These are phyloP conservation scores for Ocimum tenuiflorum DNA, from an alignment of 257 asterid genomes.

Conservation along the genomic window DNA sequence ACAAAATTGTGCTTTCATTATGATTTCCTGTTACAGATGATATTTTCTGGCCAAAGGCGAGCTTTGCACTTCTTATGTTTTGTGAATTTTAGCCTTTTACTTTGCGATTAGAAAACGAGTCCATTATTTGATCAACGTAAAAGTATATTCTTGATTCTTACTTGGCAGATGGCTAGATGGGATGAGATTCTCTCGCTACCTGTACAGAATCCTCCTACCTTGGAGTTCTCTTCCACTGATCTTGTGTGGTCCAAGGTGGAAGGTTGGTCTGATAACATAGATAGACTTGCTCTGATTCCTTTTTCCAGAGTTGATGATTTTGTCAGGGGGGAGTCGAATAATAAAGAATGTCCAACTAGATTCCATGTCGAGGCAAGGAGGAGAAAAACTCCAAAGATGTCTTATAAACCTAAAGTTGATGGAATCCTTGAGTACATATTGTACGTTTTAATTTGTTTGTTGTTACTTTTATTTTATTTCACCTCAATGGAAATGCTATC, in stretches of 20 bases:
- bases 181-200: constrained; percentile 90
- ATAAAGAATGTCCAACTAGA: constrained; percentile 81
- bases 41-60: constrained; percentile 4
- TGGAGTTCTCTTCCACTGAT: constrained; percentile 74
- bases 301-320: constrained; percentile 85
- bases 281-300: constrained; percentile 76
- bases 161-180: constrained; percentile 94
- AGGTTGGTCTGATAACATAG: constrained; percentile 87
- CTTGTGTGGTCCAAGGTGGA: constrained; percentile 95
- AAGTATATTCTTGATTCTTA: constrained; percentile 1
- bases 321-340: constrained; percentile 82
- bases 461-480: neutral
- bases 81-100: neutral
- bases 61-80: neutral
- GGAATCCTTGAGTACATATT: constrained; percentile 86
- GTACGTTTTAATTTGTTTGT: constrained; percentile 33
- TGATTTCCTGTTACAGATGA: neutral
- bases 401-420: constrained; percentile 88
- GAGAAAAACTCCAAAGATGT: constrained; percentile 39
- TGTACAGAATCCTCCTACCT: constrained; percentile 77
- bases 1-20: neutral
- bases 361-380: constrained; percentile 95
- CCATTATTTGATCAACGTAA: neutral
- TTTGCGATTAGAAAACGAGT: neutral
- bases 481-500: neutral